Evolutionary conservation across 2,329 filamentous ascomycete genomes (phyloP), one percentile per base, ranked within the genome.

Genomic region (Didymella arachidicola): DNA sequence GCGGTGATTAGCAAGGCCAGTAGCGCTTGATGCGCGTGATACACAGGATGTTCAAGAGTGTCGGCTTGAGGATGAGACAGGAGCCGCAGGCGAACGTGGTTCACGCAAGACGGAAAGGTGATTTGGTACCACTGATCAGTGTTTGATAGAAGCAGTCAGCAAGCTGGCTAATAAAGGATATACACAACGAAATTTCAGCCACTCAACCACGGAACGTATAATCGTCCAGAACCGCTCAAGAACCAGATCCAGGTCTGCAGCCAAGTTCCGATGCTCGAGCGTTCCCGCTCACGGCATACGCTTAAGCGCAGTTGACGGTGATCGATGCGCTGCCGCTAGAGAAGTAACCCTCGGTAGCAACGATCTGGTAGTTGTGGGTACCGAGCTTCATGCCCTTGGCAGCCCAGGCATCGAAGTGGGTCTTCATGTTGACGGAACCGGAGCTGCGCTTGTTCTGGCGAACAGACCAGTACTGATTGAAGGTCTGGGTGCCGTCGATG

Each of bases 321-420:
- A 85, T 84, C 46, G 67, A 71, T 14, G 82, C 75, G 45, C 72
- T 78, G 0, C 84, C 83, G 57, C 73, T 78, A 71, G 80, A 82
- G 67, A 78, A 76, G 74, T 84, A 85, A 2, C 82, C 84, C 75
- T 85, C 83, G 1, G 81, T 82, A 19, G 83, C 83, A 27, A 85
- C 77, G 58, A 86, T 84, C 66, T 73, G 70, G 66, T 76, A 76
- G 62, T 76, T 68, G 62, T 73, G 69, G 25, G 41, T 61, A 22
- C 73, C 73, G 6, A 76, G 63, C 7, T 57, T 64, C 68, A 76
- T 68, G 48, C 73, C 73, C 62, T 66, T 62, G 38, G 61, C 59
- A 22, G 72, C 67, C 73, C 73, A 76, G n/a, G 71, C 72, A 55
- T 75, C 67, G 50, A 76, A 76, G 58, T 76, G 72, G 14, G 69